These are phyloP conservation scores for Elongisporangium senticosum DNA, from an alignment of 352 stramenopile genomes.

Conservation along the genomic window DNA sequence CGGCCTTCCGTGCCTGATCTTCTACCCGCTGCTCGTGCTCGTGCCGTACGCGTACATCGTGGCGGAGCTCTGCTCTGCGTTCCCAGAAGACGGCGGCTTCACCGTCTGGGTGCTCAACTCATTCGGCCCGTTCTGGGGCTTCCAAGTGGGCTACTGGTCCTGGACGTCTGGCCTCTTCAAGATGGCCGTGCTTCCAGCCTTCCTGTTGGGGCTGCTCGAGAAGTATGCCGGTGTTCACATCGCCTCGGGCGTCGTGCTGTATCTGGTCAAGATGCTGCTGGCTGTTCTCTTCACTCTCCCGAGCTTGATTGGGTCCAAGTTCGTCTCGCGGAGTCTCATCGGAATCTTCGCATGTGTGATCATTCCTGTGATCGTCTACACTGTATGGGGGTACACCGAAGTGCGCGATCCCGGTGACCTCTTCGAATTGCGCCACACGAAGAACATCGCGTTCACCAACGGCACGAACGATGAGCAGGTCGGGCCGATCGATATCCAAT, in stretches of 20 bases:
- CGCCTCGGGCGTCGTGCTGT: conserved; percentile 13
- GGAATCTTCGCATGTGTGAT: conserved; percentile 25
- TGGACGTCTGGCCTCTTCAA: conserved; percentile 74
- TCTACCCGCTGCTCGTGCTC: conserved; percentile 85
- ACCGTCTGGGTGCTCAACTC: conserved; percentile 89
- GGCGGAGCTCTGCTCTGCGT: conserved; percentile 86
- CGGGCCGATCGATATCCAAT: conserved; percentile 51
- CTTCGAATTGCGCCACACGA: conserved; percentile 32
- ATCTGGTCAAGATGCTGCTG: conserved; percentile 33
- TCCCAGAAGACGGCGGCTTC: conserved; percentile 79
- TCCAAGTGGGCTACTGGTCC: conserved; percentile 67
- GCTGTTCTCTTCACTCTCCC: conserved; percentile 28
- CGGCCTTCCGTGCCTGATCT: conserved; percentile 73
- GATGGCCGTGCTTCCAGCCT: conserved; percentile 60
- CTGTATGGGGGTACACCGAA: conserved; percentile 29
- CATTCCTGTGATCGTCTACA: conserved; percentile 36
- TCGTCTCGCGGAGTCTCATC: conserved; percentile 23
- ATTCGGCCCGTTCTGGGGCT: conserved; percentile 84
- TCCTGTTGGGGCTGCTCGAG: conserved; percentile 22
- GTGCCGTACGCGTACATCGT: conserved; percentile 89
- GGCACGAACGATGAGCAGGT: conserved; percentile 16
- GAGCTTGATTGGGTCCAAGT: conserved; percentile 29
- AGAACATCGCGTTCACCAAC: conserved; percentile 9
- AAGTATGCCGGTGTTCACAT: conserved; percentile 28
- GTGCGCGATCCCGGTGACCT: conserved; percentile 29